Base-by-base conservation (phyloP, 1,284 basidiomycete species). In the Termitomyces sp. region DNA sequence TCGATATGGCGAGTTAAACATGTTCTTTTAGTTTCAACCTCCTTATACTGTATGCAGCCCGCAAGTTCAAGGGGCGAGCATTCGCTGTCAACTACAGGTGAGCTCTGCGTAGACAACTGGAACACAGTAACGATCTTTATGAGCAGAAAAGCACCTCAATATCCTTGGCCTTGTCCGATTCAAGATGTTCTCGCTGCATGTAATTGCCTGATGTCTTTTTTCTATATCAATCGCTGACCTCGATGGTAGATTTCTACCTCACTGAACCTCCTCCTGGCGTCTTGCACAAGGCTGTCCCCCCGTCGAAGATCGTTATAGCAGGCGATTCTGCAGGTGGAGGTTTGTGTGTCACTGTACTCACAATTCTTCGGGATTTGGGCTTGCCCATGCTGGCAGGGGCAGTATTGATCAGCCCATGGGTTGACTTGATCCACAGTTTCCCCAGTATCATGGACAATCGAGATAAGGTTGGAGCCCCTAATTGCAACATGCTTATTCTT, bases 251-350 rank as follows among this genome's bases (percentile, higher is more conserved):
- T 24, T 34, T 34, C 31, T 45, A 45, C 21, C 33, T 34, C 9
- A 24, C 5, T 11, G 44, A 34, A 9, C 44, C 44, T 34, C 44
- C 31, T 46, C 43, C 7, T 33, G 43, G 43, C 1, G 31, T 19
- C 7, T 68, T 78, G 19, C 91, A 93, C 65, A 76, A 76, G 40
- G 71, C 90, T 0, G 75, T 95, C 34, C 71, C 81, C 46, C 83
- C 89, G 0, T 79, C 79, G 7, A 85, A 87, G 56, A 84, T 93
- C 44, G 83, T 94, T 13, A 69, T 91, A 49, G 90, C 88, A 0
- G 92, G 92, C 14, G 92, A 95, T 65, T 91, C 87, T 3, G 91
- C 92, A 0, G 92, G 92, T 9, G 92, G 84, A 1, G 88, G 85
- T 1, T 70, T 93, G 2, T 83, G 80, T 18, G 60, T 93, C 16